Evolutionary conservation across 306 rosid genomes (phyloP).

Genomic region (Dalbergia cochinchinensis): DNA sequence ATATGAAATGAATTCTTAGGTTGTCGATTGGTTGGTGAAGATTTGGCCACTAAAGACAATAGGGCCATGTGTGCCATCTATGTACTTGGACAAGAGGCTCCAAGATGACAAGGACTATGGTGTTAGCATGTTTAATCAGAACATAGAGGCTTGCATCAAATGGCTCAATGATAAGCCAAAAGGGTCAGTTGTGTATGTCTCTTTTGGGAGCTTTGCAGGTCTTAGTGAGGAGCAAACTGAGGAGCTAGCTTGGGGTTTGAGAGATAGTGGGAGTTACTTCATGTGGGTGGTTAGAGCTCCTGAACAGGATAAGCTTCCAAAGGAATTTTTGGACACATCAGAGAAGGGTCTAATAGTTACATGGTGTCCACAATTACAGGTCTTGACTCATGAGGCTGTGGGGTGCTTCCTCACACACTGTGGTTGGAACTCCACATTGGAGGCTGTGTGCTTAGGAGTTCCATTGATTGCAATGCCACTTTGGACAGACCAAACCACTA

Average conservation of each 20-base stretch:
- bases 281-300: constrained; percentile 42
- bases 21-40: constrained; percentile 46
- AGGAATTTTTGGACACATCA: constrained; percentile 1
- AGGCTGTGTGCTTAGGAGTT: constrained; percentile 45
- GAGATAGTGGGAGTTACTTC: constrained; percentile 29
- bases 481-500: constrained; percentile 41
- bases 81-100: constrained; percentile 40
- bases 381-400: constrained; percentile 42
- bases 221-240: constrained; percentile 37
- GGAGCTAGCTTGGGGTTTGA: constrained; percentile 38
- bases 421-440: constrained; percentile 46
- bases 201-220: constrained; percentile 41
- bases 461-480: constrained; percentile 46
- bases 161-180: constrained; percentile 50
- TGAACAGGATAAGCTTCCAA: constrained; percentile 29
- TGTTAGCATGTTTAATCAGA: constrained; percentile 30
- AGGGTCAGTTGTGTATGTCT: constrained; percentile 40
- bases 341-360: constrained; percentile 33
- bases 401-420: constrained; percentile 45
- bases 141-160: constrained; percentile 42
- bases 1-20: constrained; percentile 29
- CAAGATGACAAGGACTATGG: constrained; percentile 49
- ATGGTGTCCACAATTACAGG: constrained; percentile 45
- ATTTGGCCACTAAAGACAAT: constrained; percentile 43
- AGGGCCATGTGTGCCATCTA: constrained; percentile 44